A percentile compares a stretch with the other conserved stretches of the same genome.
Conservation (phyloP, 345 rosid species). For the Raphanus sativus region DNA sequence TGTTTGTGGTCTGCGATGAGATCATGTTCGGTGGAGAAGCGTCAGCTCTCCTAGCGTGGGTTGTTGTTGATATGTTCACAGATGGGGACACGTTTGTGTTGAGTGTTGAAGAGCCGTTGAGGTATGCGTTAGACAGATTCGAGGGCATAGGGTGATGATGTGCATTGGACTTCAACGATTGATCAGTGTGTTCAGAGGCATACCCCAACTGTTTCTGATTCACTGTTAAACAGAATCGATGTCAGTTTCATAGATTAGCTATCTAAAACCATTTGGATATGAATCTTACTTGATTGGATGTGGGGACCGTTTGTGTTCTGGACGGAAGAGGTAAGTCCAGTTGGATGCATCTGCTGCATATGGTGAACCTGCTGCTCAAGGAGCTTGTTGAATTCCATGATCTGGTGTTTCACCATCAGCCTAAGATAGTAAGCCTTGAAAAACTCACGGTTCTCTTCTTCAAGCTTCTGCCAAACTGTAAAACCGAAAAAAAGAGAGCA, state of each 20-base stretch:
- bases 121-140: conserved; percentile 53
- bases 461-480: conserved; percentile 99
- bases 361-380: conserved; percentile 87
- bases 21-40: conserved; percentile 51
- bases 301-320: conserved; percentile 77
- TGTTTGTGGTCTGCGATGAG: conserved; percentile 70
- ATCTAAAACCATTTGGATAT: not conserved
- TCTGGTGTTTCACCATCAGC: conserved; percentile 87
- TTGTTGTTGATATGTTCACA: conserved; percentile 55
- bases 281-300: conserved; percentile 64
- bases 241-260: conserved; percentile 28
- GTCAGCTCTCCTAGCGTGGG: conserved; percentile 65
- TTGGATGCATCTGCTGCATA: conserved; percentile 72
- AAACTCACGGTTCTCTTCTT: conserved; percentile 92
- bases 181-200: conserved; percentile 55
- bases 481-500: conserved; percentile 22
- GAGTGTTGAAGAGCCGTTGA: conserved; percentile 68
- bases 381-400: conserved; percentile 85
- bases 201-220: conserved; percentile 67
- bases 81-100: conserved; percentile 56
- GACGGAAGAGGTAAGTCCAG: conserved; percentile 52
- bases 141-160: conserved; percentile 56
- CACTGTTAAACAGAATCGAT: conserved; percentile 45
- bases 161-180: conserved; percentile 59
- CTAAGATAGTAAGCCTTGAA: conserved; percentile 91